Evolutionary conservation across 768 basidiomycete genomes (phyloP).

Genomic region (Pleurotus tuber-regium): DNA sequence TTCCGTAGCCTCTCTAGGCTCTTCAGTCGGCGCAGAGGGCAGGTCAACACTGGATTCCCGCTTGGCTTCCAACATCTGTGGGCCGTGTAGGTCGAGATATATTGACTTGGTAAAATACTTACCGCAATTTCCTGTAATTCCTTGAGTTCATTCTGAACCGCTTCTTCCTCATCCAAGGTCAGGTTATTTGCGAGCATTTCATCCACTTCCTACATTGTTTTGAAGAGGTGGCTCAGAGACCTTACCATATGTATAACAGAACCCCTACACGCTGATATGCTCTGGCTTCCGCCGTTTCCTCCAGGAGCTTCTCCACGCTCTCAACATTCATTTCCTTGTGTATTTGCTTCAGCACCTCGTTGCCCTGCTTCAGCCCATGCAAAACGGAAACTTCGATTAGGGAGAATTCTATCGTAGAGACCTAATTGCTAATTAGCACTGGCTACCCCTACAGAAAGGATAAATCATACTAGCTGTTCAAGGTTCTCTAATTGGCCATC

Average conservation of each 20-base stretch:
- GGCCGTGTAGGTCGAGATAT: too few species aligned
- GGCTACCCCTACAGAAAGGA: background rate
- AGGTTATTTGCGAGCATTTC: slow-evolving; percentile 82
- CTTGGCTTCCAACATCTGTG: slow-evolving; percentile 29
- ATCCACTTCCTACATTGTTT: slow-evolving; percentile 76
- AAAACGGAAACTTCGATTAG: slow-evolving; percentile 90
- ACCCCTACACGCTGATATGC: slow-evolving; percentile 78
- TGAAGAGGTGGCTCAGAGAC: too few species aligned
- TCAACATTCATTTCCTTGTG: slow-evolving; percentile 93
- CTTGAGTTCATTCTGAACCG: slow-evolving; percentile 80
- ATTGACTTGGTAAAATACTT: too few species aligned
- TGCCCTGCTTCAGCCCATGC: slow-evolving; percentile 91
- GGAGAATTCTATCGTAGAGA: slow-evolving; percentile 95
- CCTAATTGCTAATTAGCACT: slow-evolving; percentile 42
- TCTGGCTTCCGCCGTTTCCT: slow-evolving; percentile 88
- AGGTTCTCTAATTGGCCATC: slow-evolving; percentile 86
- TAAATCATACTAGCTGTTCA: slow-evolving; percentile 73
- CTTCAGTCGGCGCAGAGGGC: slow-evolving; percentile 51
- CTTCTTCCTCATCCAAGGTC: slow-evolving; percentile 89
- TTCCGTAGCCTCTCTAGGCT: slow-evolving; percentile 30
- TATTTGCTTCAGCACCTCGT: slow-evolving; percentile 88
- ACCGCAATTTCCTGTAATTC: slow-evolving; percentile 66
- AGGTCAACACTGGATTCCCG: slow-evolving; percentile 33
- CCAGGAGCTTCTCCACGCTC: slow-evolving; percentile 90
- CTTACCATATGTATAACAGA: too few species aligned